These are phyloP conservation scores for Pythium rishiriense DNA, from an alignment of 352 stramenopile species.

Conservation along the genomic window DNA sequence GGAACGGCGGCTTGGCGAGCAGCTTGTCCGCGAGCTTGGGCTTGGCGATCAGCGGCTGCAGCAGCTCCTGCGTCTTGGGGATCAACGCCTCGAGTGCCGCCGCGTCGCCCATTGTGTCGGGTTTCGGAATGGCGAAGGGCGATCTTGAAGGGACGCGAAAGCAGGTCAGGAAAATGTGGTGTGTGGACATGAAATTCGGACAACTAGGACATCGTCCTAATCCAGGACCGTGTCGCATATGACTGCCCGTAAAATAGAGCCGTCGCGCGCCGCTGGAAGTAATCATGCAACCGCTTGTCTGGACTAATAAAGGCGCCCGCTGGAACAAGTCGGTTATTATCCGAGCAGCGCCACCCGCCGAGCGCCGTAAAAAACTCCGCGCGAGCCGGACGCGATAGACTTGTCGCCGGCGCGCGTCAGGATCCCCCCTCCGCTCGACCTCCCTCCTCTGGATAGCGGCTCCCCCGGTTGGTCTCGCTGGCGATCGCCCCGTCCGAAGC, in stretches of 20 bases:
- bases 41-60: conserved; percentile 91
- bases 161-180: not conserved
- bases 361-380: too few relatives aligned
- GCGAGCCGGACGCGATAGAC: too few relatives aligned
- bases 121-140: not conserved
- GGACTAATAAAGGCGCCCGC: not conserved
- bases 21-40: conserved; percentile 96
- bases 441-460: too few relatives aligned
- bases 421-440: too few relatives aligned
- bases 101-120: conserved; percentile 43
- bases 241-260: conserved; percentile 10
- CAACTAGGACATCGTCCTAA: not conserved
- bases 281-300: conserved; percentile 18
- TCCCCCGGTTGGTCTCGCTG: too few relatives aligned
- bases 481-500: too few relatives aligned
- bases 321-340: not conserved
- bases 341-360: too few relatives aligned
- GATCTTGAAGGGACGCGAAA: conserved; percentile 15
- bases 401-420: too few relatives aligned
- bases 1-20: conserved; percentile 94
- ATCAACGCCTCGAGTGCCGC: conserved; percentile 62
- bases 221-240: conserved; percentile 3
- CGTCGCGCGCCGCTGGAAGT: conserved; percentile 2
- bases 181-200: conserved; percentile 15
- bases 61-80: conserved; percentile 73